Percentiles rank a stretch among this genome's conserved stretches.
These are phyloP conservation scores for Saxispiralis lemnorum DNA, from an alignment of 495 filamentous ascomycete genomes.

Conservation along the genomic window DNA sequence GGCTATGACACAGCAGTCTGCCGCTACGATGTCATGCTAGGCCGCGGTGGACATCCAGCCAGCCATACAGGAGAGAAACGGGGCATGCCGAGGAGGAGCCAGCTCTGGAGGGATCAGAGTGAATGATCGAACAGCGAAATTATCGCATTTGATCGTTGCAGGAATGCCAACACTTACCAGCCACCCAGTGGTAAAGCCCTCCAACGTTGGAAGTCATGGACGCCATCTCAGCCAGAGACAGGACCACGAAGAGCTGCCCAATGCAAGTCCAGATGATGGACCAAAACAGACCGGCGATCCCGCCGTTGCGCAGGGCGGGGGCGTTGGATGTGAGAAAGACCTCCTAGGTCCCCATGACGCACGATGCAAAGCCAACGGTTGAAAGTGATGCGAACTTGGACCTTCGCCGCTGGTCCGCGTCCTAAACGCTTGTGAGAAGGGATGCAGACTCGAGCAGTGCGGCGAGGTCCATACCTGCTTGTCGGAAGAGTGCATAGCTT, in stretches of 20 bases:
- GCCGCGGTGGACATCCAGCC: constrained; percentile 12
- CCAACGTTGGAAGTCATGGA: constrained; percentile 17
- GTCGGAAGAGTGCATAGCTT: background rate
- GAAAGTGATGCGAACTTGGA: background rate
- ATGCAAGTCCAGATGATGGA: constrained; percentile 5
- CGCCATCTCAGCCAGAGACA: constrained; percentile 13
- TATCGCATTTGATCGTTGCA: no score
- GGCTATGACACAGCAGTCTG: constrained; percentile 13
- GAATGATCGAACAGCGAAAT: no score
- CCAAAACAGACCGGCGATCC: constrained; percentile 15
- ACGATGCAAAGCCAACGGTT: constrained; percentile 2
- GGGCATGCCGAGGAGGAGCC: constrained; percentile 12
- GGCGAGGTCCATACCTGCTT: background rate
- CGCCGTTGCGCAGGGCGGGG: constrained; percentile 17
- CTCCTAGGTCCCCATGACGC: constrained; percentile 1
- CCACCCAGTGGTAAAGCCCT: constrained; percentile 1
- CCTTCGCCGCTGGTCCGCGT: background rate
- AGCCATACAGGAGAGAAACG: constrained; percentile 18
- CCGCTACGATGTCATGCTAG: constrained; percentile 11
- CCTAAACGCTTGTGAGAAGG: background rate
- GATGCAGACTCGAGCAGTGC: background rate
- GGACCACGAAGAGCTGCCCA: constrained; percentile 8
- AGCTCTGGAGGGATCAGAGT: constrained; percentile 9
- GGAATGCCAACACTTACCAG: no score
- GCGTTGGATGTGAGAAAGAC: constrained; percentile 1